Percentiles rank a stretch among this genome's conserved stretches.
These are phyloP conservation scores for Mycena sp. DNA, from an alignment of 1,284 basidiomycete species.

Conservation along the genomic window DNA sequence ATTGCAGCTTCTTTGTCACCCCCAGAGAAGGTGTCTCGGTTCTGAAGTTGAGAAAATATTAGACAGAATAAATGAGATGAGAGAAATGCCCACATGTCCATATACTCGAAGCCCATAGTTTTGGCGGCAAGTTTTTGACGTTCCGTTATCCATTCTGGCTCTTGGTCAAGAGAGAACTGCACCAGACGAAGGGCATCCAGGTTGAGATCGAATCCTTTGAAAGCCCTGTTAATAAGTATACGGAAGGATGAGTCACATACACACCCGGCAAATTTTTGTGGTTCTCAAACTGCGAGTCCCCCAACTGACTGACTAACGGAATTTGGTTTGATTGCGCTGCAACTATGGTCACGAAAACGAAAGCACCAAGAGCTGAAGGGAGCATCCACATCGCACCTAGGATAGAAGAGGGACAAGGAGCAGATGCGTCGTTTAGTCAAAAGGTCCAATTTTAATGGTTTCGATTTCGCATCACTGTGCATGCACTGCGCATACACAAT, in stretches of 20 bases:
- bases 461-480: too few species aligned
- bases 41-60: not conserved
- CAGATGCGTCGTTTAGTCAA: too few species aligned
- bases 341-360: not conserved
- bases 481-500: too few species aligned
- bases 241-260: too few species aligned
- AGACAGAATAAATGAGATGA: not conserved
- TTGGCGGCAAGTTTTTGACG: conserved; percentile 19
- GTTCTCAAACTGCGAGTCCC: not conserved
- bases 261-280: not conserved
- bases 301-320: not conserved
- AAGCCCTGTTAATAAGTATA: not conserved
- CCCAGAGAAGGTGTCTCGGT: conserved; percentile 14
- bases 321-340: not conserved
- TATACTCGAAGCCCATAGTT: not conserved
- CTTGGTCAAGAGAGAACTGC: not conserved
- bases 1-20: not conserved
- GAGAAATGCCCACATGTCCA: conserved; percentile 18
- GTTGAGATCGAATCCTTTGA: conserved; percentile 2
- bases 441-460: too few species aligned
- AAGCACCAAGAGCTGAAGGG: not conserved
- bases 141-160: conserved; percentile 22
- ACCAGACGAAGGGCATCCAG: conserved; percentile 21
- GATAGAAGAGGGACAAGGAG: too few species aligned
- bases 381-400: not conserved